Evolutionary conservation across 495 filamentous ascomycete species (phyloP).

Genomic region (Xanthoparmelia taractica): DNA sequence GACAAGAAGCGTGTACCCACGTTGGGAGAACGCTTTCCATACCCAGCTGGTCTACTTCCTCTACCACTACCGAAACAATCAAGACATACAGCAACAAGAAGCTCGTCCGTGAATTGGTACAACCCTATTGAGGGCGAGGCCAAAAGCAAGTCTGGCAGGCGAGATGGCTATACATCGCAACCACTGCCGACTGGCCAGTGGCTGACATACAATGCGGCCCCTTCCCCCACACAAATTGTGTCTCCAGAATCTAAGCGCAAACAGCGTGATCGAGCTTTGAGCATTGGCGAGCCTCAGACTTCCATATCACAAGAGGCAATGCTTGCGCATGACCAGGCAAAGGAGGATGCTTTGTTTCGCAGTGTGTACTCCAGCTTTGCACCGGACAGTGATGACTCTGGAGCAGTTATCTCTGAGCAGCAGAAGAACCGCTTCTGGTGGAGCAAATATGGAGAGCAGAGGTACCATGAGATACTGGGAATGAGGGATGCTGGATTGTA

Average conservation of each 20-base stretch:
- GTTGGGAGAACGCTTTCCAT: constrained; percentile 72
- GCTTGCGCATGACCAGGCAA: constrained; percentile 48
- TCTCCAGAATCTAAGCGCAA: constrained; percentile 55
- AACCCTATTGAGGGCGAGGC: constrained; percentile 37
- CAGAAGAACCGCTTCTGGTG: constrained; percentile 78
- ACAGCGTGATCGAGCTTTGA: constrained; percentile 63
- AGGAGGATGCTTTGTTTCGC: constrained; percentile 67
- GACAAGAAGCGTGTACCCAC: constrained; percentile 48
- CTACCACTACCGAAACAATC: constrained; percentile 65
- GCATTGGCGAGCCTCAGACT: constrained; percentile 53
- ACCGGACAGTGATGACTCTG: constrained; percentile 71
- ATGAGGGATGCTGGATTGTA: constrained; percentile 24
- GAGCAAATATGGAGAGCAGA: constrained; percentile 61
- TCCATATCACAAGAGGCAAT: constrained; percentile 36
- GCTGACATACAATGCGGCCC: constrained; percentile 53
- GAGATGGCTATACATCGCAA: constrained; percentile 50
- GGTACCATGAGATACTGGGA: constrained; percentile 46
- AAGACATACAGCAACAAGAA: constrained; percentile 52
- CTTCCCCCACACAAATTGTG: constrained; percentile 29
- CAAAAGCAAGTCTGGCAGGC: constrained; percentile 33
- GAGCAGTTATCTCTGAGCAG: constrained; percentile 62
- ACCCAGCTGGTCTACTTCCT: constrained; percentile 56
- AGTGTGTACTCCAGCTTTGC: constrained; percentile 85
- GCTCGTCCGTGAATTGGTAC: constrained; percentile 54
- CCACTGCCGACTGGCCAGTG: constrained; percentile 54